Evolutionary conservation across 805 yeast genomes (phyloP).

Genomic region (Candida succiphila): DNA sequence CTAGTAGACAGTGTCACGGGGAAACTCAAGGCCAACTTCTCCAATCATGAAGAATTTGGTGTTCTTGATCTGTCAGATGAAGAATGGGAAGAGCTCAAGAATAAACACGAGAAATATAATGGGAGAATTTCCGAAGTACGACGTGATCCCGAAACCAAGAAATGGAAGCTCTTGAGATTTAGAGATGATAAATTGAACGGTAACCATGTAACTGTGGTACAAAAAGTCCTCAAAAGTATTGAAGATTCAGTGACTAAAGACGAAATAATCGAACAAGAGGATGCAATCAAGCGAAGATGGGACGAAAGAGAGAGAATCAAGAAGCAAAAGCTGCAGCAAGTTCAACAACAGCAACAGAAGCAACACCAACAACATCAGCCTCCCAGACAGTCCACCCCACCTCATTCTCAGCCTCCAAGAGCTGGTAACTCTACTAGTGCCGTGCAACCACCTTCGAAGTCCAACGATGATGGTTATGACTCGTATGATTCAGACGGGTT

Average conservation of each 20-base stretch:
- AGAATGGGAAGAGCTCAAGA: conserved; percentile 75
- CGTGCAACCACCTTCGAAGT: background rate
- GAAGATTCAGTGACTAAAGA: conserved; percentile 78
- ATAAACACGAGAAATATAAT: conserved; percentile 68
- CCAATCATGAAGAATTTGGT: conserved; percentile 51
- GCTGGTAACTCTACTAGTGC: conserved; percentile 4
- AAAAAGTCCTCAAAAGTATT: conserved; percentile 74
- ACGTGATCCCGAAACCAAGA: conserved; percentile 46
- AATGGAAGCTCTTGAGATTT: conserved; percentile 81
- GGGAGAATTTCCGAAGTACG: conserved; percentile 85
- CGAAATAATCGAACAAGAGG: conserved; percentile 54
- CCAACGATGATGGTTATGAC: conserved; percentile 15
- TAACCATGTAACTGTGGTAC: conserved; percentile 73
- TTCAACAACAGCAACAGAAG: conserved; percentile 8
- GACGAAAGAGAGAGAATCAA: conserved; percentile 37
- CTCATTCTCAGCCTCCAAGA: background rate
- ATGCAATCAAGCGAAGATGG: conserved; percentile 53
- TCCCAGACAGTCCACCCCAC: background rate
- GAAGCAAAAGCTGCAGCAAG: conserved; percentile 12
- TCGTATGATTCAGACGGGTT: conserved; percentile 25
- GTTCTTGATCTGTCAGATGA: conserved; percentile 52
- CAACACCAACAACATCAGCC: conserved; percentile 7
- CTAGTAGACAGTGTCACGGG: conserved; percentile 24
- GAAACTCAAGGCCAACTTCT: conserved; percentile 14
- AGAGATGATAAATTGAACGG: conserved; percentile 90